Evolutionary conservation across 495 filamentous ascomycete genomes (phyloP).

Genomic region (Clohesyomyces aquaticus): DNA sequence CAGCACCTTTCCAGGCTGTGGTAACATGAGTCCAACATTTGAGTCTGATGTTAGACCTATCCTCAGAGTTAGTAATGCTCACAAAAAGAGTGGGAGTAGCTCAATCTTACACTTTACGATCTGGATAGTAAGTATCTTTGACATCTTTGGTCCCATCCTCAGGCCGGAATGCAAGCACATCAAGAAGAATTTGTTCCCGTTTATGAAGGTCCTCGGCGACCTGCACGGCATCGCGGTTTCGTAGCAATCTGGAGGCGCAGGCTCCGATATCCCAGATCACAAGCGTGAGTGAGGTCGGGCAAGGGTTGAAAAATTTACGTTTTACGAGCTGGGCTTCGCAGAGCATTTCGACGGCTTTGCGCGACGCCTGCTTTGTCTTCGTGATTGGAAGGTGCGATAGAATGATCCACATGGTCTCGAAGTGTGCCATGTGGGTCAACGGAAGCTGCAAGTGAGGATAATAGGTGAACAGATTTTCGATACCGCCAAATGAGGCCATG

Average conservation of each 20-base stretch:
- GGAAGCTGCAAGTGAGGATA: constrained; percentile 28
- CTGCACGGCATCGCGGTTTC: not conserved
- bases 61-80: not conserved
- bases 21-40: not conserved
- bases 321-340: constrained; percentile 6
- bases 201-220: constrained; percentile 18
- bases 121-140: constrained; percentile 8
- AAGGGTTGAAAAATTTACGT: constrained; percentile 21
- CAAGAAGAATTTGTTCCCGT: constrained; percentile 26
- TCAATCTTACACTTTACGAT: constrained; percentile 6
- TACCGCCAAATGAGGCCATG: constrained; percentile 30
- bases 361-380: constrained; percentile 20
- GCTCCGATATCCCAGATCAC: constrained; percentile 25
- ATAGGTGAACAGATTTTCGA: constrained; percentile 30
- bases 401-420: constrained; percentile 29
- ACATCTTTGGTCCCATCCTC: constrained; percentile 7
- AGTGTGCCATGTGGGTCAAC: constrained; percentile 18
- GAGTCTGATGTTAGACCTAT: not conserved
- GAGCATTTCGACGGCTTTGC: constrained; percentile 19
- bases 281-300: constrained; percentile 16
- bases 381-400: constrained; percentile 23
- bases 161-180: constrained; percentile 9
- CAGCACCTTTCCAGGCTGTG: constrained; percentile 21
- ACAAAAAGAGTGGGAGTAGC: not conserved
- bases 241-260: constrained; percentile 9